Evolutionary conservation across 106 monocot genomes (phyloP).

Genomic region (Amphibolis antarctica): DNA sequence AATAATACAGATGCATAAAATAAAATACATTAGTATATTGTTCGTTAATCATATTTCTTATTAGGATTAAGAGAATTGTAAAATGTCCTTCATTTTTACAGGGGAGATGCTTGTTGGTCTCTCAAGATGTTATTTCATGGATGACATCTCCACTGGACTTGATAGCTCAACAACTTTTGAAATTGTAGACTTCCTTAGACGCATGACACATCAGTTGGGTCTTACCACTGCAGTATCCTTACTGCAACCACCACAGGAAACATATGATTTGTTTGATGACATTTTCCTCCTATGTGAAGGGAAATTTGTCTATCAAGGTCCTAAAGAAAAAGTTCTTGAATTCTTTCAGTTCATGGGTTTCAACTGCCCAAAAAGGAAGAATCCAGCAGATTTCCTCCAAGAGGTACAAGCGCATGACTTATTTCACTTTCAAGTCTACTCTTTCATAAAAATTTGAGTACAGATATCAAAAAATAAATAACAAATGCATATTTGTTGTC

Average conservation of each 20-base stretch:
- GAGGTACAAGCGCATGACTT: constrained; percentile 24
- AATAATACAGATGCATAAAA: too few species aligned
- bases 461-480: neutral
- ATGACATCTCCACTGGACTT: constrained; percentile 24
- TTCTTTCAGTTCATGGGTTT: constrained; percentile 70
- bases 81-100: neutral
- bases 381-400: constrained; percentile 71
- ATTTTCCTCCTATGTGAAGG: constrained; percentile 59
- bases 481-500: too few species aligned
- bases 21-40: too few species aligned
- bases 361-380: constrained; percentile 70
- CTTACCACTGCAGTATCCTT: constrained; percentile 78
- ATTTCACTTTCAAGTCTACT: neutral
- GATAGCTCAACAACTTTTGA: constrained; percentile 50
- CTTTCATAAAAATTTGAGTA: neutral
- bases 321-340: constrained; percentile 44
- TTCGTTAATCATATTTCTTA: too few species aligned
- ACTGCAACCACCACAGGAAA: constrained; percentile 88
- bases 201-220: constrained; percentile 53
- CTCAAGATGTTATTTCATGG: constrained; percentile 18
- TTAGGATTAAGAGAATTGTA: neutral
- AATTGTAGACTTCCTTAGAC: constrained; percentile 64
- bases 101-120: constrained; percentile 26
- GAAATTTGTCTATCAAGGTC: constrained; percentile 70
- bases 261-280: constrained; percentile 79